Conservation (phyloP, 768 basidiomycete genomes). For the Gloeostereum incarnatum region DNA sequence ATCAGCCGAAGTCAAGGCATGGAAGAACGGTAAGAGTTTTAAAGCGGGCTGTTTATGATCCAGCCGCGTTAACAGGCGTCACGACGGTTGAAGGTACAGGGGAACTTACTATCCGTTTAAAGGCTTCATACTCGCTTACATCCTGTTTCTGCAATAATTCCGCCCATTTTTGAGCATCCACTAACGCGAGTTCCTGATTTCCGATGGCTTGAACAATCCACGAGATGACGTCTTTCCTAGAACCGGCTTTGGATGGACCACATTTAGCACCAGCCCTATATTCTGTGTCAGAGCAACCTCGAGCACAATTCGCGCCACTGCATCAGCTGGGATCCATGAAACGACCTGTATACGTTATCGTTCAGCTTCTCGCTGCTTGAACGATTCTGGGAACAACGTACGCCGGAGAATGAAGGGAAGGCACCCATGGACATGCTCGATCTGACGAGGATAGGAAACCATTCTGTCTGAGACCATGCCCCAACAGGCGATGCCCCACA, state of each 20-base stretch:
- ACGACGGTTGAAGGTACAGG: too few relatives aligned
- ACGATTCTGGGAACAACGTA: slow-evolving; percentile 9
- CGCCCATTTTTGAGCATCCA: too few relatives aligned
- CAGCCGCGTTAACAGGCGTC: too few relatives aligned
- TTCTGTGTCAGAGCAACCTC: slow-evolving; percentile 4
- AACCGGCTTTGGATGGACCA: slow-evolving; percentile 7
- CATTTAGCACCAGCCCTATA: slow-evolving; percentile 3
- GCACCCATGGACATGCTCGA: slow-evolving; percentile 16
- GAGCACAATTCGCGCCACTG: neutral
- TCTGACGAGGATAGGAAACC: slow-evolving; percentile 25
- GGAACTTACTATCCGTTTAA: too few relatives aligned
- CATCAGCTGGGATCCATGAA: slow-evolving; percentile 10
- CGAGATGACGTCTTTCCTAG: slow-evolving; percentile 3
- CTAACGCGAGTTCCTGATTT: too few relatives aligned
- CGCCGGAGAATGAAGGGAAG: slow-evolving; percentile 14
- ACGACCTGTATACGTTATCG: slow-evolving; percentile 14
- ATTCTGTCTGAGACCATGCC: slow-evolving; percentile 22
- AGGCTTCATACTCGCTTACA: too few relatives aligned
- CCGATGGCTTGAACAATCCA: neutral
- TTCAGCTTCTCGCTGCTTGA: neutral
- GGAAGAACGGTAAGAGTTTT: too few relatives aligned
- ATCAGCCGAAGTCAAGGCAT: too few relatives aligned
- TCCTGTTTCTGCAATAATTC: too few relatives aligned
- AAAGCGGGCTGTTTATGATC: too few relatives aligned
- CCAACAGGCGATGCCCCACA: slow-evolving; percentile 19